phyloP scores from a whole-genome alignment of 1,284 basidiomycete species.

The Microbotryum violaceum region DNA sequence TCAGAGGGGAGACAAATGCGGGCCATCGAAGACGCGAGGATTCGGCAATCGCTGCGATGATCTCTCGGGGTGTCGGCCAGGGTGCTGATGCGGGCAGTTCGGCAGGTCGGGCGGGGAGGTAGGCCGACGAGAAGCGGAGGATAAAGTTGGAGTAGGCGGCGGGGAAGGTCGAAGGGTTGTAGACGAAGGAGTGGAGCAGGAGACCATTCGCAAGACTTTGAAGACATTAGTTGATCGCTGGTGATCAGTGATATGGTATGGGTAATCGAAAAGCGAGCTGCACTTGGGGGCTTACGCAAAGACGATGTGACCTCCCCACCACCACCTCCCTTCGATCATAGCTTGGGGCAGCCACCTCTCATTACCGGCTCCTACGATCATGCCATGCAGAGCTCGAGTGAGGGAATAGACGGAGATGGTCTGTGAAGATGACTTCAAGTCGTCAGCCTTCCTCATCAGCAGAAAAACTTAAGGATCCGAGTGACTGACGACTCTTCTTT shows the following conservation, averaged over 20 bases:
- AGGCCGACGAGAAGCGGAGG: conserved; percentile 2
- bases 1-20: neutral
- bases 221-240: too few species aligned
- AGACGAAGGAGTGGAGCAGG: conserved; percentile 10
- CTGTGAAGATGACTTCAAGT: too few species aligned
- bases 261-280: too few species aligned
- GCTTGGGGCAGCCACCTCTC: neutral
- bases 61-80: neutral
- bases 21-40: conserved; percentile 1
- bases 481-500: neutral
- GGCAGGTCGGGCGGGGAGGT: neutral
- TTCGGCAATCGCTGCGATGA: neutral
- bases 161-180: conserved; percentile 2
- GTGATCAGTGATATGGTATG: too few species aligned
- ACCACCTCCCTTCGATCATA: conserved; percentile 8
- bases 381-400: conserved; percentile 1
- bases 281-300: conserved; percentile 4
- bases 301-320: conserved; percentile 8
- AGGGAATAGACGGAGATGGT: conserved; percentile 1
- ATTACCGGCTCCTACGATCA: neutral
- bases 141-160: conserved; percentile 4
- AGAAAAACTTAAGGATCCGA: too few species aligned
- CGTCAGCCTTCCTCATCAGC: too few species aligned
- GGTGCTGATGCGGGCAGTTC: neutral
- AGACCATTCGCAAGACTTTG: conserved; percentile 2